These are phyloP conservation scores for Pholiota adiposa DNA, from an alignment of 1,284 basidiomycete species.

Conservation along the genomic window DNA sequence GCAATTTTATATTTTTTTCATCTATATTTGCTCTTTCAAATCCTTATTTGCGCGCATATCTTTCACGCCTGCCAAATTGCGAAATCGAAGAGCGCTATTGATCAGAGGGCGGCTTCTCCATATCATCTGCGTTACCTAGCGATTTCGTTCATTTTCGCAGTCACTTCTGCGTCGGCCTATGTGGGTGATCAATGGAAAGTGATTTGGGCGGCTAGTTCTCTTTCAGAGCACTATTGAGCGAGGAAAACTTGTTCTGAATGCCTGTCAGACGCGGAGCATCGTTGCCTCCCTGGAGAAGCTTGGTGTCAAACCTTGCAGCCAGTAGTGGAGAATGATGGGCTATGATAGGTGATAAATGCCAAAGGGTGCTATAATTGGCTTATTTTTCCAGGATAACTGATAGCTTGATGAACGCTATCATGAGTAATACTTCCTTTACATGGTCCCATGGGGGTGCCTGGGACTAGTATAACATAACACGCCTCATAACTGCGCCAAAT, in stretches of 20 bases:
- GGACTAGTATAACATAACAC: slow-evolving; percentile 1
- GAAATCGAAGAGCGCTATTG: neutral
- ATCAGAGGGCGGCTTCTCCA: neutral
- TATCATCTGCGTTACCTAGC: neutral
- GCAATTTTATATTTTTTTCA: neutral
- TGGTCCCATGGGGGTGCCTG: neutral
- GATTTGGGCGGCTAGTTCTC: neutral
- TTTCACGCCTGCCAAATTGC: neutral
- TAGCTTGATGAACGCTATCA: slow-evolving; percentile 19
- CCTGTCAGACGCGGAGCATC: slow-evolving; percentile 9
- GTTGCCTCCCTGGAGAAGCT: slow-evolving; percentile 7
- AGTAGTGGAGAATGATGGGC: slow-evolving; percentile 9
- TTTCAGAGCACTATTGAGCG: neutral
- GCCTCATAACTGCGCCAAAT: neutral
- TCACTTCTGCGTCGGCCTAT: neutral
- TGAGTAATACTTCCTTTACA: slow-evolving; percentile 9
- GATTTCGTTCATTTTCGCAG: neutral
- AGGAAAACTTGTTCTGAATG: neutral
- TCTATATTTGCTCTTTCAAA: neutral
- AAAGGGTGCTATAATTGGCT: neutral
- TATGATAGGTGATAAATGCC: slow-evolving; percentile 13
- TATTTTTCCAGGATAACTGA: slow-evolving; percentile 10
- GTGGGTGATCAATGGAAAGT: too few species aligned
- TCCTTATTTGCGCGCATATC: neutral
- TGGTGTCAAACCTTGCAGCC: slow-evolving; percentile 12